These are phyloP conservation scores for Trichomonascus vanleenenianus DNA, from an alignment of 805 yeast genomes.

Conservation along the genomic window DNA sequence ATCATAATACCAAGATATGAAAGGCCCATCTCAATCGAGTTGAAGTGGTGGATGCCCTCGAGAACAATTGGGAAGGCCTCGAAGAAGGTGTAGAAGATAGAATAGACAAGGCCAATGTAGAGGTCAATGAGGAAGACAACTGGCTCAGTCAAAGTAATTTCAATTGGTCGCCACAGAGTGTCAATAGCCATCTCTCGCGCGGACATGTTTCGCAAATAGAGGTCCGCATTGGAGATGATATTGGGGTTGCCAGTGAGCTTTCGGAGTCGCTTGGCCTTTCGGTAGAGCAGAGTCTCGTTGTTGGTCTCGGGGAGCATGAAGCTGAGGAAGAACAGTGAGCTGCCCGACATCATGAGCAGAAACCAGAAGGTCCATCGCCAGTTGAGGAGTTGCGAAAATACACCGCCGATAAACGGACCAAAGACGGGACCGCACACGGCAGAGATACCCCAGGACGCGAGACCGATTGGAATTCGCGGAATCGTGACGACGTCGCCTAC, in stretches of 20 bases:
- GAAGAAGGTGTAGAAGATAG: constrained; percentile 44
- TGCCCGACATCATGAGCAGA: constrained; percentile 32
- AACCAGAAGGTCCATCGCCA: constrained; percentile 54
- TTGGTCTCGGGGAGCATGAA: constrained; percentile 46
- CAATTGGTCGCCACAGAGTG: constrained; percentile 30
- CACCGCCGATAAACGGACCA: constrained; percentile 52
- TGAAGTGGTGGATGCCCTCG: constrained; percentile 35
- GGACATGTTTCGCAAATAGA: neutral
- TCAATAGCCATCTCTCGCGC: constrained; percentile 10
- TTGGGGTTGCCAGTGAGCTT: constrained; percentile 39
- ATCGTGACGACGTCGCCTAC: constrained; percentile 40
- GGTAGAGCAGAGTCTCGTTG: constrained; percentile 36
- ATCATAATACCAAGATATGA: constrained; percentile 37
- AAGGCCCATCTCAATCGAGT: constrained; percentile 38
- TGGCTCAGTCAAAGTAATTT: constrained; percentile 42
- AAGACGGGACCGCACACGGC: constrained; percentile 47
- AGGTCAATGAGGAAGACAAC: constrained; percentile 41
- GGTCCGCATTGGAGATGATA: constrained; percentile 38
- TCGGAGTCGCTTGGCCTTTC: constrained; percentile 44
- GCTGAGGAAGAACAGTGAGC: constrained; percentile 29
- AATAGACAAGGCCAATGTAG: constrained; percentile 43
- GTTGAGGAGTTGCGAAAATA: constrained; percentile 37
- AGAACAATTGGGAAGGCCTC: constrained; percentile 53
- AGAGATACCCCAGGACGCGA: constrained; percentile 46
- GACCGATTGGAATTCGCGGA: constrained; percentile 38